Evolutionary conservation across 2,329 filamentous ascomycete species (phyloP).

Genomic region (Chaetomium globosum): DNA sequence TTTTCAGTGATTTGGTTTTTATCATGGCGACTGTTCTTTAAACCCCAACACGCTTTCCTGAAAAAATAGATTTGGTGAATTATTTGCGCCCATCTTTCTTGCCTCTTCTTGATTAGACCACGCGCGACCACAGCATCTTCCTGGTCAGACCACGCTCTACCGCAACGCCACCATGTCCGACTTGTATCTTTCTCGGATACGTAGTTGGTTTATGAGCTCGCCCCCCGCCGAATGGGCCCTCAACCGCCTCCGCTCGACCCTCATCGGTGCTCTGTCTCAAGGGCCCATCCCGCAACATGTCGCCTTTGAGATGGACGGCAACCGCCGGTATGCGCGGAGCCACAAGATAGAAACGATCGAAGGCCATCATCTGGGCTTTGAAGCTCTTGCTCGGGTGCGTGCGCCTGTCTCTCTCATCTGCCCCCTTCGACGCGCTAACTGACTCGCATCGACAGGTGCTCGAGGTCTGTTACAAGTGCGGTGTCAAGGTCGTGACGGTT

Average conservation of each 20-base stretch:
- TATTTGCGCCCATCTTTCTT: neutral
- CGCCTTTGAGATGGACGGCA: slow-evolving; percentile 99
- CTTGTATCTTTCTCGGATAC: slow-evolving; percentile 53
- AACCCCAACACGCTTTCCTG: neutral
- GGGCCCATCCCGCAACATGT: slow-evolving; percentile 93
- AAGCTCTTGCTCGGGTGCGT: slow-evolving; percentile 82
- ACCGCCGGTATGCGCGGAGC: slow-evolving; percentile 84
- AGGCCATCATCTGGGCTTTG: slow-evolving; percentile 93
- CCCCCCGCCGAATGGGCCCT: slow-evolving; percentile 92
- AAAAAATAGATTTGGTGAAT: neutral
- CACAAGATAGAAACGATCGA: slow-evolving; percentile 96
- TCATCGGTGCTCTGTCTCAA: slow-evolving; percentile 86
- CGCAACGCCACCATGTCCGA: slow-evolving; percentile 53
- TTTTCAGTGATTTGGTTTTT: neutral
- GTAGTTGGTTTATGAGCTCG: slow-evolving; percentile 77
- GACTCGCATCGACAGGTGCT: slow-evolving; percentile 63
- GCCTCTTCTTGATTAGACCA: neutral
- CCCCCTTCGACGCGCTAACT: neutral
- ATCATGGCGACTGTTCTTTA: slow-evolving; percentile 11
- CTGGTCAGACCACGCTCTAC: neutral
- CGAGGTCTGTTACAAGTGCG: slow-evolving; percentile 97
- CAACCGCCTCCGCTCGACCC: slow-evolving; percentile 73
- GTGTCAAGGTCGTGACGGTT: slow-evolving; percentile 94
- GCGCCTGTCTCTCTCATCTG: neutral
- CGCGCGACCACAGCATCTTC: neutral